Base-by-base conservation (phyloP, 257 asterid species). In the Jacaranda copaia region DNA sequence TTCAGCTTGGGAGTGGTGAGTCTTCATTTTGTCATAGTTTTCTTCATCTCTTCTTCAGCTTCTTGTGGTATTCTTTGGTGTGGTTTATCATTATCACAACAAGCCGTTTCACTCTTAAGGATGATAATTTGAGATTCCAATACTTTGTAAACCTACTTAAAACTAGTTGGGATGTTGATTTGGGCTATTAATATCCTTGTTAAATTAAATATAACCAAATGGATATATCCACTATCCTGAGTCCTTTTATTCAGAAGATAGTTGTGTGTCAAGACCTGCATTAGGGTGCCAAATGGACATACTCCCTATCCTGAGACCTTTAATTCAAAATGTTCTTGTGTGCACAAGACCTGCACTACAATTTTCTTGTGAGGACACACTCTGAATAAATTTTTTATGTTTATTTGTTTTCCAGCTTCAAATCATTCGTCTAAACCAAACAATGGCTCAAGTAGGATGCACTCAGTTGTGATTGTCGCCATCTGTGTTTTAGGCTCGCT, bases 391-490 rank as follows among this genome's bases (percentile, higher is more conserved):
- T 5, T 38, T 0, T 59, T 46, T 43, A 32, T 80, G 38, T 82
- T 2, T 59, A 3, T 46, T 53, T 42, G 35, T 65, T 56, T 38
- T 51, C 51, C 85, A 85, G 94, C 57, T 81, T 56, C 90, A 53
- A 25, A 49, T 70, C 80, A 74, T 38, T 59, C 92, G 5, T 48
- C 89, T 48, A 64, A 59, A 45, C 39, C 84, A 5, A 61, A 45
- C 67, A 79, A 79, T 18, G 72, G 57, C 20, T 69, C 81, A 40
- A 79, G 72, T 42, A 77, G 74, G 71, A 82, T 72, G 86, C 89
- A 80, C 51, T 86, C 88, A 92, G 81, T 76, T 25, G 72, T 85
- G 15, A 74, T 85, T 45, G 68, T 78, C 25, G 69, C 74, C 8
- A 81, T 89, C 39, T 53, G 81, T 61, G 83, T 57, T 49, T 43